Percentiles rank a stretch among this genome's conserved stretches.
Conservation (phyloP, 306 rosid genomes). For the Ochetophila trinervis region DNA sequence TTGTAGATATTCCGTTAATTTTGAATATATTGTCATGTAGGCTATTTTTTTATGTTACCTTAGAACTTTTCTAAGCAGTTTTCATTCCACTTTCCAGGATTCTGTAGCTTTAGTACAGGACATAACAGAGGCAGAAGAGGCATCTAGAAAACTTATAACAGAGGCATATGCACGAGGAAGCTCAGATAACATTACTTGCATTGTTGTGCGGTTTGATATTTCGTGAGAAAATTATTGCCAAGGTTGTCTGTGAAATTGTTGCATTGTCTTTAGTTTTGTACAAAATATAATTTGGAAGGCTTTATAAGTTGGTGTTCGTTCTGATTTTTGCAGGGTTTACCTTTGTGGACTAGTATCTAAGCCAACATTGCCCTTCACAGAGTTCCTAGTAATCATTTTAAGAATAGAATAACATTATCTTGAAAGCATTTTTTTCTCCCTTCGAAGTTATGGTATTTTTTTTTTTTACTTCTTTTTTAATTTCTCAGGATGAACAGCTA, state of each 20-base stretch:
- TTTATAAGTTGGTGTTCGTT: background rate
- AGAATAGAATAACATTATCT: too few relatives aligned
- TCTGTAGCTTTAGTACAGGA: constrained; percentile 69
- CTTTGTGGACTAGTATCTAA: too few relatives aligned
- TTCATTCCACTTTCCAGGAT: constrained; percentile 48
- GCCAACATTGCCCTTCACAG: too few relatives aligned
- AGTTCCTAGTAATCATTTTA: too few relatives aligned
- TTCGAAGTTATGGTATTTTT: constrained; percentile 4
- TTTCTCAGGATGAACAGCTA: constrained; percentile 16
- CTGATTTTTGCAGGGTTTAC: constrained; percentile 19
- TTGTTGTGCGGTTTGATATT: constrained; percentile 72
- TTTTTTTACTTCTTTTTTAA: background rate
- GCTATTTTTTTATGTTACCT: background rate
- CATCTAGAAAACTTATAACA: constrained; percentile 64
- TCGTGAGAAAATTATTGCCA: constrained; percentile 35
- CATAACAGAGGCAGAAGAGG: constrained; percentile 69
- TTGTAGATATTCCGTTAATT: background rate
- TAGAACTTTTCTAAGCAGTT: background rate
- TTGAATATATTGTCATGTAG: background rate
- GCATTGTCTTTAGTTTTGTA: too few relatives aligned
- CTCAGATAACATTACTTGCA: constrained; percentile 85
- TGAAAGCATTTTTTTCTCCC: too few relatives aligned
- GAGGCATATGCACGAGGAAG: constrained; percentile 81
- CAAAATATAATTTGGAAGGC: too few relatives aligned
- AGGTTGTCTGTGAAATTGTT: background rate